Evolutionary conservation across 805 yeast genomes (phyloP), one percentile per base, ranked within the genome.

Genomic region (Yamadazyma akitaensis): DNA sequence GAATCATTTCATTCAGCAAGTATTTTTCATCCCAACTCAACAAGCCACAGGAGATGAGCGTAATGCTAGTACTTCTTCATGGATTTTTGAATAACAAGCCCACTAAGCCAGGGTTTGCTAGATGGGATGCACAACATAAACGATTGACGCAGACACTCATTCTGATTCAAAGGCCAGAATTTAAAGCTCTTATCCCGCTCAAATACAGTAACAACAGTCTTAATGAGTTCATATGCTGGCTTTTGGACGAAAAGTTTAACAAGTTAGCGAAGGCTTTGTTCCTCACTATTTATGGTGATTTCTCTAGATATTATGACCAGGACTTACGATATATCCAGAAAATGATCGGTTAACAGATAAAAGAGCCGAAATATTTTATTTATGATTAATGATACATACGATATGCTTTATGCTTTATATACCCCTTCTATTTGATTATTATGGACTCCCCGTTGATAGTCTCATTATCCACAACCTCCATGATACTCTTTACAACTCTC

Each of bases 401-500:
- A 21, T 21, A 21, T 7, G 7, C 24, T 21, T 21, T 4, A 21
- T 21, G 7, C 13, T 17, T 30, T 13, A 37, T 28, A 21, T 16
- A 14, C 21, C 26, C 10, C 21, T 24, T 11, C 16, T 42, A 26
- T 12, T 42, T 31, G 8, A 51, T 46, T 11, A 42, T 11, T 33
- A 51, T 38, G 19, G 32, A 58, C 51, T 65, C 52, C 2, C 75
- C 74, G 51, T 70, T 69, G 1, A 59, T 46, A 13, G 45, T 18
- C 1, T 54, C 55, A 44, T 64, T 59, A 2, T 11, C n/a, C 19
- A 68, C 56, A 0, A 62, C 46, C 2, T 51, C 47, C n/a, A 62
- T 39, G 1, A 54, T 50, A n/a, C 58, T 57, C 2, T 59, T 49
- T 3, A 63, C 64, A n/a, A 70, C 76, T 10, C 40, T 52, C 2